A percentile compares a stretch with the other conserved stretches of the same genome.
Evolutionary conservation across 352 stramenopile species (phyloP).

Genomic region (Pythium apleroticum): DNA sequence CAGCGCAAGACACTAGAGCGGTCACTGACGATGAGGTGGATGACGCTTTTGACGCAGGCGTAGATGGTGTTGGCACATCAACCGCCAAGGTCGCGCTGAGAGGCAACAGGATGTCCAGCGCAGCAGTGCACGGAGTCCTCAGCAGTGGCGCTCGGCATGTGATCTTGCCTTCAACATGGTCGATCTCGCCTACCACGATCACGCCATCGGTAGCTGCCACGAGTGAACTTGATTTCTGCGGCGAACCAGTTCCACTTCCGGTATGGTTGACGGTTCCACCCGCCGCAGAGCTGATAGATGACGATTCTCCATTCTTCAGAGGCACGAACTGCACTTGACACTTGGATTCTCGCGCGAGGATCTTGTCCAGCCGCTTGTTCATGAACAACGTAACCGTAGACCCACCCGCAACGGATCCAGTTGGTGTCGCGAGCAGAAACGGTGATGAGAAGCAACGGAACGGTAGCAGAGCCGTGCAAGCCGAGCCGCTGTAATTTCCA

Average conservation of each 20-base stretch:
- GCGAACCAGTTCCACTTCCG: neutral
- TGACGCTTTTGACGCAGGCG: neutral
- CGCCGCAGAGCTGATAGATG: neutral
- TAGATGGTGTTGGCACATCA: neutral
- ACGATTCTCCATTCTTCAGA: constrained; percentile 12
- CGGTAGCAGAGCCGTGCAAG: constrained; percentile 56
- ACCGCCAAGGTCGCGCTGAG: neutral
- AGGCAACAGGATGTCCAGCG: constrained; percentile 51
- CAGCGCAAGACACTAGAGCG: constrained; percentile 11
- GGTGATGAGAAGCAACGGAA: constrained; percentile 59
- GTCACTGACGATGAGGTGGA: neutral
- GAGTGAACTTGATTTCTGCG: neutral
- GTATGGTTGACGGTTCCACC: neutral
- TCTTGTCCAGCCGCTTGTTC: constrained; percentile 44
- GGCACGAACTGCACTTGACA: constrained; percentile 65
- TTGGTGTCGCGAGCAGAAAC: constrained; percentile 64
- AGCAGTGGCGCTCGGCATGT: constrained; percentile 60
- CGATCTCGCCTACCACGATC: constrained; percentile 47
- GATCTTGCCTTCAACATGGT: constrained; percentile 41
- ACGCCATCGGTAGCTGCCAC: constrained; percentile 30
- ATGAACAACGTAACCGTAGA: constrained; percentile 62
- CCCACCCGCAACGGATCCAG: constrained; percentile 56
- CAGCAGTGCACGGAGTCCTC: constrained; percentile 37
- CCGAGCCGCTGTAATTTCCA: constrained; percentile 61
- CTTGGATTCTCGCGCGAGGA: constrained; percentile 47